Percentiles rank a stretch among this genome's conserved stretches.
These are phyloP conservation scores for Dryas integrifolia DNA, from an alignment of 331 rosid species.

Conservation along the genomic window DNA sequence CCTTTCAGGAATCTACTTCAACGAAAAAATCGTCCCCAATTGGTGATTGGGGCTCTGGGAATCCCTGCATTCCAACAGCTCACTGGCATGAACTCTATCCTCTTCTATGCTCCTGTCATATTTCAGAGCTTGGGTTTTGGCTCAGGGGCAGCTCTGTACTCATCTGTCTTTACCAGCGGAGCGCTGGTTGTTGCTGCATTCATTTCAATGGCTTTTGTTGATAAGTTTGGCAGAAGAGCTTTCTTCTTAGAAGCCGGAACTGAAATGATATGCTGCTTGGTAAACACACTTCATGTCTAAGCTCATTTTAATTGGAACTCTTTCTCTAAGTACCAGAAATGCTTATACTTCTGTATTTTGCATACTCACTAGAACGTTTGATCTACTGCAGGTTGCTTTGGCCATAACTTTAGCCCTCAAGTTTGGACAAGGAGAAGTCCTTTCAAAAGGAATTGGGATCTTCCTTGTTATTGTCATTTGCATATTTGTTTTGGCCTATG, in stretches of 20 bases:
- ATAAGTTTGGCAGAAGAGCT: conserved; percentile 83
- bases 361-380: not conserved
- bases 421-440: conserved; percentile 74
- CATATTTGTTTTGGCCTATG: conserved; percentile 83
- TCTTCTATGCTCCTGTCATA: conserved; percentile 94
- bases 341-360: not conserved
- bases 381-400: conserved; percentile 52
- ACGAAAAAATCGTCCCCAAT: conserved; percentile 78
- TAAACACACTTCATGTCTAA: conserved; percentile 29
- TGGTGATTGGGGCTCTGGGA: conserved; percentile 80
- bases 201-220: conserved; percentile 76
- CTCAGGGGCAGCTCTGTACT: conserved; percentile 64
- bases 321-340: not conserved
- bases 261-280: conserved; percentile 91
- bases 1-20: conserved; percentile 66
- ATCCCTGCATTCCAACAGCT: conserved; percentile 95
- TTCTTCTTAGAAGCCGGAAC: conserved; percentile 90
- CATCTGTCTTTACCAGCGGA: conserved; percentile 79
- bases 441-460: conserved; percentile 56
- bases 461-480: conserved; percentile 72
- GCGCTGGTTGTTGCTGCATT: conserved; percentile 77
- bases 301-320: not conserved
- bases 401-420: conserved; percentile 61
- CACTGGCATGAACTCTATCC: conserved; percentile 92
- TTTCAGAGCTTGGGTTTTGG: conserved; percentile 95